Base-by-base conservation (phyloP, 2,329 filamentous ascomycete species). In the Fusarium sarcochroum region DNA sequence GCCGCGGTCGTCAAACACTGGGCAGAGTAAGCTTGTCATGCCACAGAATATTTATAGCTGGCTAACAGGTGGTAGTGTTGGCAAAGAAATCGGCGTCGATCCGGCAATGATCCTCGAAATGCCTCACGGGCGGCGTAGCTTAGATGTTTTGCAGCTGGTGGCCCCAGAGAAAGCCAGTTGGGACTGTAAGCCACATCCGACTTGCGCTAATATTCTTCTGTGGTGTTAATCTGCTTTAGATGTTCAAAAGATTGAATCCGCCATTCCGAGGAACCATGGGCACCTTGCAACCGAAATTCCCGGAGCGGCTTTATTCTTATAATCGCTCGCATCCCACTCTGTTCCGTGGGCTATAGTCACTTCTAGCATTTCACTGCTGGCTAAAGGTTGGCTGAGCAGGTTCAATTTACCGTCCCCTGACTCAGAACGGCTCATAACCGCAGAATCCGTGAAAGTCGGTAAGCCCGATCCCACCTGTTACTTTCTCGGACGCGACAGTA, bases 281-380 rank as follows among this genome's bases (percentile, higher is more conserved):
- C 79, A 85, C 38, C 90, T 94, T 78, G 94, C 93, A 35, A 84
- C 90, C 62, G 94, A 97, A 78, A 93, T 98, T 68, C 93, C 93
- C 1, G 95, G 95, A 11, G 91, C 93, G 6, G 88, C 93, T 62
- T 77, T 83, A 23, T 84, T 97, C 49, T 86, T 97, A 44, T 82
- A 87, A 62, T 78, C 83, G 23, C 85, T 97, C 40, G 90, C 91
- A 64, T 77, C 83, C 30, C 81, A 82, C 46, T 79, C 82, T 37
- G 87, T 87, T 3, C 90, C 90, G 55, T 98, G 95, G 95, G 92
- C 93, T 46, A 97, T 98, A 71, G 94, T 94, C 56, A 91, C 89
- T 0, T 93, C 90, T 1, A 92, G 91, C 40, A 92, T 90, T 4
- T 76, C 81, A 52, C 88, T 83, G 63, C 85, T 95, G 11, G 87